Conservation (phyloP, 305 asterid genomes). For the Fraxinus sp. region DNA sequence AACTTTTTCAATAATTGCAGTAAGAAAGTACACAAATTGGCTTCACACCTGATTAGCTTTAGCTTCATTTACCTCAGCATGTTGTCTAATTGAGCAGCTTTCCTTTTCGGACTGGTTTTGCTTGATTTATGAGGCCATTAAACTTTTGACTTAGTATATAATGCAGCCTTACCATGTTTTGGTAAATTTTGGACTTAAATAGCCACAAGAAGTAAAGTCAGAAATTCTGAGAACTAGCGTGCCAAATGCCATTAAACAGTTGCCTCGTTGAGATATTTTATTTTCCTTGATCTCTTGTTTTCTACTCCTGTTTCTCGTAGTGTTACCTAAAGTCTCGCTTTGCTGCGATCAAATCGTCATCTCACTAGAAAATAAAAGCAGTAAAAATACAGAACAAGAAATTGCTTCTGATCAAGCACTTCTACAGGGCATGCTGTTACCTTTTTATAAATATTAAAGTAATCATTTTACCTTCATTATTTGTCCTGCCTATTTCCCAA, state of each 20-base stretch:
- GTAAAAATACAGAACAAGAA: neutral
- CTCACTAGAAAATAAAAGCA: slow-evolving; percentile 16
- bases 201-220: slow-evolving; percentile 15
- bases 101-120: neutral
- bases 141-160: neutral
- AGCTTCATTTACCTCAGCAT: too few species aligned
- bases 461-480: too few species aligned
- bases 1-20: neutral
- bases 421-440: neutral
- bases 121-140: too few species aligned
- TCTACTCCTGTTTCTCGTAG: slow-evolving; percentile 16
- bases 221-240: slow-evolving; percentile 1
- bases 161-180: slow-evolving; percentile 3
- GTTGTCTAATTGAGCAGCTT: too few species aligned
- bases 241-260: slow-evolving; percentile 23
- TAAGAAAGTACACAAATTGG: neutral
- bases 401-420: slow-evolving; percentile 5
- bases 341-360: slow-evolving; percentile 40
- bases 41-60: neutral
- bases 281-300: slow-evolving; percentile 47
- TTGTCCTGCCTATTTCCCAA: too few species aligned
- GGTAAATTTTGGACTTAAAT: slow-evolving; percentile 6
- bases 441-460: too few species aligned
- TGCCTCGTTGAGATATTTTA: slow-evolving; percentile 15
- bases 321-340: slow-evolving; percentile 27